Evolutionary conservation across 139 green algal genomes (phyloP), one percentile per base, ranked within the genome.

Genomic region (Desmodesmus armatus): DNA sequence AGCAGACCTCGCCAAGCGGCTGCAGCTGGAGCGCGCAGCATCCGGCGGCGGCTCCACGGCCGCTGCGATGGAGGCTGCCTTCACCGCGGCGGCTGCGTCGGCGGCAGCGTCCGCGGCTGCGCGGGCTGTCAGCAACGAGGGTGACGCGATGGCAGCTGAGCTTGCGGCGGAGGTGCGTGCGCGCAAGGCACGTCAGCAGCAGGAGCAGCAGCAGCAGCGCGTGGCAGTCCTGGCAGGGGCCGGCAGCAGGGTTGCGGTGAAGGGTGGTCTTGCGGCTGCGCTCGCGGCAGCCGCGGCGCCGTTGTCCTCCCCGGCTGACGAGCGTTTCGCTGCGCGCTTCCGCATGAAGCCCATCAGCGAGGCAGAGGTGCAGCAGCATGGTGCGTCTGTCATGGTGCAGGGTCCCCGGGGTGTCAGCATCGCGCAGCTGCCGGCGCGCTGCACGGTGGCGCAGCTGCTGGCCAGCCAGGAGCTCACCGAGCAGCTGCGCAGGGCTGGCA

Each of bases 301-400:
- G 35, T 75, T 37, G 11, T 71, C 78, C 1, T 63, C 78, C 23
- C 33, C 78, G 27, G 78, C 78, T 41, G 78, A 84, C 44, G 80
- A 77, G 35, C 53, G 58, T 13, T 80, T 86, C 58, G 53, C 58
- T 27, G 69, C 69, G 29, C 55, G 80, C 31, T 86, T 86, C 39
- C 31, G 80, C 37, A 79, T 86, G 66, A 47, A 72, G 80, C 80
- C 80, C 49, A 70, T 86, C 51, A 80, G 70, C 40, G 69, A 86
- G 17, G 67, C 44, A 33, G 80, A 86, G 23, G 53, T 80, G 11
- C 51, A 86, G 9, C 44, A 40, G 41, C 80, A 80, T 35, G 67
- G 49, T 23, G 53, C 69, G 3, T 47, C 44, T 13, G 29, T 86
- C 23, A 62, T 86, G 80, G 39, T 86, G 23, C 62, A 13, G n/a